Base-by-base conservation (phyloP, 140 eudicot genomes). In the Erigeron philadelphicus region DNA sequence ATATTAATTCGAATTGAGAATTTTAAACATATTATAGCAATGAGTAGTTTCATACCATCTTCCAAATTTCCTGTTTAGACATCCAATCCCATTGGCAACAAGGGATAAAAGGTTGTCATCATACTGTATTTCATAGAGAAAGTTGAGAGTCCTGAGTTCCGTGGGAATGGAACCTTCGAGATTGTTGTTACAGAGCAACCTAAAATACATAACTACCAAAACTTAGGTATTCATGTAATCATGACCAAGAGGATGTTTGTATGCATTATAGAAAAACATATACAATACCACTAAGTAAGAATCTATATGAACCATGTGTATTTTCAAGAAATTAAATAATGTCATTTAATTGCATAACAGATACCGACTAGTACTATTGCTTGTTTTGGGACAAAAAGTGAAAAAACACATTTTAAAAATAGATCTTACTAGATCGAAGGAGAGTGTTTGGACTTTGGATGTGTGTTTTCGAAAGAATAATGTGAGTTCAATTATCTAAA, bases 141-240 rank as follows among this genome's bases (percentile, higher is more conserved):
- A 74, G 84, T 63, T 75, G 48, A 81, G 84, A 75, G 83, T 82
- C 77, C 55, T 78, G 62, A 87, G 78, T 70, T 83, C 90, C 60
- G 67, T 76, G 49, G 97, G 93, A 45, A 81, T 78, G 48, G 76
- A 55, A 9, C 95, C 99, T 83, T 85, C 89, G 73, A 94, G 80
- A 62, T 81, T 85, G 77, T 94, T 89, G 68, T 82, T 83, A 61
- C 88, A 70, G 12, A 89, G 90, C 84, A 94, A 66, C 90, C 99
- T 94, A 84, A 40, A 67, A 61, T 7, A 75, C 60, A 48, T n/a
- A 25, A 64, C 8, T 66, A 11, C 52, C 64, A 73, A 44, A 49
- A 57, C 40, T 6, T 16, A 41, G 69, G 46, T 19, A 47, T 12
- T 70, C 59, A 68, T 2, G 48, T 49, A 47, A 49, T 45, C 16